A percentile compares a stretch with the other conserved stretches of the same genome.
Evolutionary conservation across 306 rosid genomes (phyloP).

Genomic region (Abrus pulchellus): DNA sequence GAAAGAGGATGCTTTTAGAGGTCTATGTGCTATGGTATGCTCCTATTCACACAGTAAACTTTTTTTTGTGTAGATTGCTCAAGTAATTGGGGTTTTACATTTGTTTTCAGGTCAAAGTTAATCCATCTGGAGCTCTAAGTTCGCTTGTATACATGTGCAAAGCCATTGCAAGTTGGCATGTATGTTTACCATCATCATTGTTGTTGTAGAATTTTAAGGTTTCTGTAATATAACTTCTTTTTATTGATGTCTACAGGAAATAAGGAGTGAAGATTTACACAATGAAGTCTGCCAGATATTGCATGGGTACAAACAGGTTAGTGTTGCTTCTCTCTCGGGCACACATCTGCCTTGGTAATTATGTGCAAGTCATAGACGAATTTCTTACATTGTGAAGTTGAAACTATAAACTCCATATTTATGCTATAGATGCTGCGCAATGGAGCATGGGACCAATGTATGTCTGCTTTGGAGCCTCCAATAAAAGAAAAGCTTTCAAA

Average conservation of each 20-base stretch:
- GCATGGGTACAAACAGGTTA: constrained; percentile 97
- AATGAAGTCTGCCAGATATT: constrained; percentile 93
- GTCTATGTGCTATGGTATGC: constrained; percentile 95
- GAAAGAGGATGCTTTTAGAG: constrained; percentile 98
- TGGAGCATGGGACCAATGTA: constrained; percentile 99
- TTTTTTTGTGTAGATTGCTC: constrained; percentile 17
- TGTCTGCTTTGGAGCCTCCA: constrained; percentile 92
- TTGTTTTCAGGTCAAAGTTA: constrained; percentile 82
- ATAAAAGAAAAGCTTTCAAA: constrained; percentile 88
- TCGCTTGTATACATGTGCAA: constrained; percentile 83
- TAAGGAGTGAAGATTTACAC: constrained; percentile 90
- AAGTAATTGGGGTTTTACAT: constrained; percentile 23
- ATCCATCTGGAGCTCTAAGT: constrained; percentile 93
- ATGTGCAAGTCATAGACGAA: constrained; percentile 22
- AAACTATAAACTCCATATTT: constrained; percentile 27
- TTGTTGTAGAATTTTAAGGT: constrained; percentile 25
- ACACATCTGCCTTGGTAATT: constrained; percentile 4
- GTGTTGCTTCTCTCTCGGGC: constrained; percentile 46
- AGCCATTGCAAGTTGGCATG: constrained; percentile 99
- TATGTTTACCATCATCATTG: constrained; percentile 55
- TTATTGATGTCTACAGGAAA: constrained; percentile 69
- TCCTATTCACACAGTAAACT: constrained; percentile 14
- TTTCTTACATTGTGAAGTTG: constrained; percentile 5
- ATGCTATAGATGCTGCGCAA: constrained; percentile 83
- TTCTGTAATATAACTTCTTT: constrained; percentile 40